Evolutionary conservation across 495 filamentous ascomycete genomes (phyloP).

Genomic region (Penicillium verhagenii): DNA sequence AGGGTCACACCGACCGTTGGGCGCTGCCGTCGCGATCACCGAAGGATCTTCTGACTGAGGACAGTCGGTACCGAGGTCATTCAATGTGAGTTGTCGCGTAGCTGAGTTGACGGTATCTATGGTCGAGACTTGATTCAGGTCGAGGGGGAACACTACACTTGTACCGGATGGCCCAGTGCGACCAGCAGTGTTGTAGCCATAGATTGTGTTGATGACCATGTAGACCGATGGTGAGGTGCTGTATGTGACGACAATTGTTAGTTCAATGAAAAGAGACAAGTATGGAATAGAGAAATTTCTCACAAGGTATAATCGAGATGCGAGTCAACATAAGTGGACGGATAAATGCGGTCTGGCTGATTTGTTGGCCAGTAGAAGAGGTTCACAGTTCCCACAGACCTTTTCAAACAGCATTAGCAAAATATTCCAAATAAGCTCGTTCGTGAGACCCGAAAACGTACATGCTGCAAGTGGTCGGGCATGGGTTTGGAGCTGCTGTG

Average conservation of each 20-base stretch:
- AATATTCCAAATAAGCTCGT: not conserved
- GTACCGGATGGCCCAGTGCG: constrained; percentile 18
- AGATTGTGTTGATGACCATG: constrained; percentile 20
- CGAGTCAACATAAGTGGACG: constrained; percentile 16
- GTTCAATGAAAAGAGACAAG: not conserved
- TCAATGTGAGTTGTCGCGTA: constrained; percentile 17
- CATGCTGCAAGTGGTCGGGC: constrained; percentile 21
- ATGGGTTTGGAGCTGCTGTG: constrained; percentile 17
- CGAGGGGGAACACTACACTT: constrained; percentile 18
- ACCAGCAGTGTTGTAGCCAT: constrained; percentile 21
- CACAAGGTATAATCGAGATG: constrained; percentile 21
- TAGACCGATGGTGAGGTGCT: constrained; percentile 23
- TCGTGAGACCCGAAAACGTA: constrained; percentile 1
- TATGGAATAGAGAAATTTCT: not conserved
- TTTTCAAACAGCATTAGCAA: constrained; percentile 8
- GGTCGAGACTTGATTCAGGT: constrained; percentile 19
- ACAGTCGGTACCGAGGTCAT: constrained; percentile 19
- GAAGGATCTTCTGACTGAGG: constrained; percentile 16
- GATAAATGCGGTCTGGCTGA: constrained; percentile 9
- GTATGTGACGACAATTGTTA: not conserved
- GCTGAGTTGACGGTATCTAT: constrained; percentile 10
- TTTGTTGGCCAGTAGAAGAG: constrained; percentile 25
- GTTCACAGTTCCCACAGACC: constrained; percentile 21
- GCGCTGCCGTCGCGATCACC: constrained; percentile 13
- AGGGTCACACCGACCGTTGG: constrained; percentile 17